Percentiles rank a stretch among this genome's conserved stretches.
phyloP scores from a whole-genome alignment of 2,329 filamentous ascomycete genomes.

The Pseudonectria foliicola region DNA sequence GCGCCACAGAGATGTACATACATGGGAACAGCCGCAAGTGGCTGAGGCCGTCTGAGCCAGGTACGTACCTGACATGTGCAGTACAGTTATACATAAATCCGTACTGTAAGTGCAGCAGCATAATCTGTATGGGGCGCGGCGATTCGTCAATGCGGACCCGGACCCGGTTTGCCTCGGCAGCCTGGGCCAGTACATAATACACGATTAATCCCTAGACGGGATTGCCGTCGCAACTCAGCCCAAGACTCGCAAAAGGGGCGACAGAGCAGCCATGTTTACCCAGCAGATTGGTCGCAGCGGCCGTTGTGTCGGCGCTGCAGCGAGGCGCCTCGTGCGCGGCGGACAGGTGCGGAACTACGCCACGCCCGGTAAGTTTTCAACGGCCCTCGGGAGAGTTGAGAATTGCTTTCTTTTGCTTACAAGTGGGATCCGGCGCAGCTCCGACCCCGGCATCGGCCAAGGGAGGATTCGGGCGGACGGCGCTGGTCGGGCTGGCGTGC shows the following conservation, averaged over 20 bases:
- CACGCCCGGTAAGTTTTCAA: conserved; percentile 17
- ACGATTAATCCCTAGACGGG: no score
- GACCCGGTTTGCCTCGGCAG: conserved; percentile 16
- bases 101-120: no score
- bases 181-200: conserved; percentile 10
- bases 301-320: conserved; percentile 18
- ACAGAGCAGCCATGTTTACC: conserved; percentile 14
- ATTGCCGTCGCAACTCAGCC: no score
- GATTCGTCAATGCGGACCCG: conserved; percentile 9
- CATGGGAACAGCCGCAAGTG: no score
- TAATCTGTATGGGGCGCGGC: conserved; percentile 9
- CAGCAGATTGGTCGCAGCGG: conserved; percentile 18
- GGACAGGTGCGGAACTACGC: conserved; percentile 20
- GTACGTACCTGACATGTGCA: no score
- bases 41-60: no score
- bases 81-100: no score
- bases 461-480: conserved; percentile 16
- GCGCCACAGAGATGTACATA: no score
- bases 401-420: conserved; percentile 10
- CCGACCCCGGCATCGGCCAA: conserved; percentile 6
- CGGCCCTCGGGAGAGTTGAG: no score
- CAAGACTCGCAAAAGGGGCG: neutral
- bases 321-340: conserved; percentile 11
- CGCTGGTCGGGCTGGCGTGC: conserved; percentile 25
- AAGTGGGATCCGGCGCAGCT: conserved; percentile 1